A percentile compares a stretch with the other conserved stretches of the same genome.
Conservation (phyloP, 768 basidiomycete genomes). For the Hypsizygus marmoreus region DNA sequence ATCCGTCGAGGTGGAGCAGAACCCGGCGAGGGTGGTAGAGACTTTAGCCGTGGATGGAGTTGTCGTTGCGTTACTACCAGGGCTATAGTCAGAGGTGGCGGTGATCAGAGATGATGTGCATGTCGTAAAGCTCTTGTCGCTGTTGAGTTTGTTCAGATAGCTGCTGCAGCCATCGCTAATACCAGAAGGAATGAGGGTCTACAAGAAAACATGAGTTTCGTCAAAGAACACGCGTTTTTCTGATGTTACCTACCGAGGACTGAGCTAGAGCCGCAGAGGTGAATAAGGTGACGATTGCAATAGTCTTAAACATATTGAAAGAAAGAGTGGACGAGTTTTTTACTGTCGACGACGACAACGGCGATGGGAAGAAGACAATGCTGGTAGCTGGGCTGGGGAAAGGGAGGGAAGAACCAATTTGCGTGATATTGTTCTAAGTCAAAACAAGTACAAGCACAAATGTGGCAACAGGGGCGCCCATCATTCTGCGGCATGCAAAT, state of each 20-base stretch:
- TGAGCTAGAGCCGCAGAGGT: slow-evolving; percentile 54
- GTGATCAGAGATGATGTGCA: slow-evolving; percentile 68
- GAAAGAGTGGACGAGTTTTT: slow-evolving; percentile 53
- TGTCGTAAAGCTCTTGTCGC: slow-evolving; percentile 50
- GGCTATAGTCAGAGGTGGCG: slow-evolving; percentile 57
- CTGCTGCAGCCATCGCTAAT: slow-evolving; percentile 55
- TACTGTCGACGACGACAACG: slow-evolving; percentile 39
- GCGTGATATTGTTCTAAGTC: slow-evolving; percentile 25
- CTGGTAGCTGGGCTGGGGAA: slow-evolving; percentile 15
- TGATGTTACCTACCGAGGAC: slow-evolving; percentile 38
- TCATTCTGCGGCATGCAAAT: slow-evolving; percentile 6
- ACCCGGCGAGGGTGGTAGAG: slow-evolving; percentile 46
- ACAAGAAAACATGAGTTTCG: too few species aligned
- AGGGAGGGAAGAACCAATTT: slow-evolving; percentile 21
- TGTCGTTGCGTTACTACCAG: slow-evolving; percentile 43
- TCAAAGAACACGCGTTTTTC: too few species aligned
- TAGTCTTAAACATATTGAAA: slow-evolving; percentile 49
- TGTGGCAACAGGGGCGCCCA: slow-evolving; percentile 19
- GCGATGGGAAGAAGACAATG: slow-evolving; percentile 18
- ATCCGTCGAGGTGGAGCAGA: slow-evolving; percentile 55
- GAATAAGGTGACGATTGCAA: slow-evolving; percentile 54
- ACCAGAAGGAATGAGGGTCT: slow-evolving; percentile 56
- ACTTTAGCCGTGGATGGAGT: slow-evolving; percentile 46
- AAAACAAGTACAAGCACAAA: slow-evolving; percentile 34
- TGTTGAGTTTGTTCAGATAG: slow-evolving; percentile 68